Evolutionary conservation across 192 early-diverging fungal species (phyloP), one percentile per base, ranked within the genome.

Genomic region (Linnemannia hyalina): DNA sequence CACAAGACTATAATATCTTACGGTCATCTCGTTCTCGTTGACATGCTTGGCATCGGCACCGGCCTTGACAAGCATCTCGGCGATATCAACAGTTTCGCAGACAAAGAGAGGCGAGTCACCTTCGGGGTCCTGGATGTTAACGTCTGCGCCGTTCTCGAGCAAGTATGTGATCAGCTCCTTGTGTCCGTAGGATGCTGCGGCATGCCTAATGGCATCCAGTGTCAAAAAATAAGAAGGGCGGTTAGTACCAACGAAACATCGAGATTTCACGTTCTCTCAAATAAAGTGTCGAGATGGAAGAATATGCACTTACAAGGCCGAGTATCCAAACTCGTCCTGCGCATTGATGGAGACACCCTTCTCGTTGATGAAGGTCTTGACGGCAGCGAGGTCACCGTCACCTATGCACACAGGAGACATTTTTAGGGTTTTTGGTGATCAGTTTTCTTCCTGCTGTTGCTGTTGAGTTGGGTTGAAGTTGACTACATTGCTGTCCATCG

Each of bases 51-150:
- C 85, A 78, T 96, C 93, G 11, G 96, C 96, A 18, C 97, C 96
- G 40, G 90, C 87, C 65, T 93, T 90, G 44, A 97, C 77, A 41
- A 98, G 81, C 36, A 93, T 82, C 76, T 91, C 57, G 35, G 95
- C 96, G 54, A 92, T 92, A n/a, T 91, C 93, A 18, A 91, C 89
- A 60, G 94, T 93, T 75, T 96, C 96, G 70, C 90, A 92, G 18
- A 94, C 91, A 78, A 94, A 95, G 52, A 98, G 89, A 9, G 96
- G 96, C 36, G 96, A 96, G 78, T 98, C 97, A 54, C 94, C 93
- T 32, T 98, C 97, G 23, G 88, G 71, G 82, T 98, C 97, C 35
- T 87, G 87, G 44, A 97, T 88, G 81, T 96, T 94, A 41, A 95
- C 89, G 68, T 97, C 83, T 69, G 91, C 94, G 23, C 93, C 91